A percentile compares a stretch with the other conserved stretches of the same genome.
These are phyloP conservation scores for Aspergillus avenaceus DNA, from an alignment of 495 filamentous ascomycete genomes.

Conservation along the genomic window DNA sequence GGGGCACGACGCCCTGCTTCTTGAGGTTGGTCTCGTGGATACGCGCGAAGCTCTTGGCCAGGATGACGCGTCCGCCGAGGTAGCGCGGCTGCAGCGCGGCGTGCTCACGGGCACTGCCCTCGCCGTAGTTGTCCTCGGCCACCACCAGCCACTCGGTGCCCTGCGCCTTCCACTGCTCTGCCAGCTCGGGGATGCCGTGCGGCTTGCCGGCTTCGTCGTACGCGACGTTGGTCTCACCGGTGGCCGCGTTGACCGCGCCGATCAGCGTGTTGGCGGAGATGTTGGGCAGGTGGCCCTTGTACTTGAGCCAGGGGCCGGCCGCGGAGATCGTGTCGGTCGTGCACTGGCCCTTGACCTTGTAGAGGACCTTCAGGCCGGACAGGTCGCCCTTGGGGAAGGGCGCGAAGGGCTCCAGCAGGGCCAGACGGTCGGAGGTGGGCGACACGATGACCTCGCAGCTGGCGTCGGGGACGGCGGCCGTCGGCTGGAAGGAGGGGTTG, in stretches of 20 bases:
- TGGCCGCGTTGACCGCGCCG: constrained; percentile 86
- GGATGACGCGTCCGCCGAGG: constrained; percentile 81
- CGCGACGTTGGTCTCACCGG: constrained; percentile 85
- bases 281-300: constrained; percentile 98
- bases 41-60: constrained; percentile 87
- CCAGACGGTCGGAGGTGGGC: constrained; percentile 81
- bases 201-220: constrained; percentile 71
- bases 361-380: constrained; percentile 62
- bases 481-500: constrained; percentile 69
- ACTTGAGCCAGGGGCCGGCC: constrained; percentile 96
- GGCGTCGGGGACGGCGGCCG: constrained; percentile 60
- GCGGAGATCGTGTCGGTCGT: constrained; percentile 98
- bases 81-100: constrained; percentile 95
- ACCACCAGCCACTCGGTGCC: constrained; percentile 80
- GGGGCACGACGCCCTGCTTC: constrained; percentile 95
- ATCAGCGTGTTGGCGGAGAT: constrained; percentile 96
- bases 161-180: constrained; percentile 69
- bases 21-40: constrained; percentile 99
- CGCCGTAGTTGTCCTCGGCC: constrained; percentile 97
- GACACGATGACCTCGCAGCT: constrained; percentile 62
- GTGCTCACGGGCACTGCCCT: constrained; percentile 92
- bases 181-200: constrained; percentile 76
- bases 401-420: constrained; percentile 84
- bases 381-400: constrained; percentile 78
- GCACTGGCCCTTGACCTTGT: constrained; percentile 96